Percentiles rank a stretch among this genome's conserved stretches.
These are phyloP conservation scores for Monosporascus cannonballus DNA, from an alignment of 2,329 filamentous ascomycete genomes.

Conservation along the genomic window DNA sequence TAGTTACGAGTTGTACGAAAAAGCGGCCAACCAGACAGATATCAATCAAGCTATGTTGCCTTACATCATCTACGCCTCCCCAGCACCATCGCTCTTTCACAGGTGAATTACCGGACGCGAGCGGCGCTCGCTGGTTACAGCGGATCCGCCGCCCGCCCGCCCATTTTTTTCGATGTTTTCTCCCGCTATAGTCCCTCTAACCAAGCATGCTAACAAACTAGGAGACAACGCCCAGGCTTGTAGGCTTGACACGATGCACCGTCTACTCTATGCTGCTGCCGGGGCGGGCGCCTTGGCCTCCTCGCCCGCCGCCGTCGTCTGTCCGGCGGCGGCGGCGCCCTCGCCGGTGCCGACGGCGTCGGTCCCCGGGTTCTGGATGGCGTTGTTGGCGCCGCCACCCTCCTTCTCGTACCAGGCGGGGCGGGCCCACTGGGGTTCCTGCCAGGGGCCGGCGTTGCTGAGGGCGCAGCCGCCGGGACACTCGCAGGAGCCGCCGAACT, in stretches of 20 bases:
- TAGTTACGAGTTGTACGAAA: too few relatives aligned
- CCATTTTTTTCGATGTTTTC: too few relatives aligned
- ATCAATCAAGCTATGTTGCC: too few relatives aligned
- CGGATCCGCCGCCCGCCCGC: too few relatives aligned
- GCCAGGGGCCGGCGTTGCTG: conserved; percentile 90
- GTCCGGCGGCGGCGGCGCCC: conserved; percentile 21
- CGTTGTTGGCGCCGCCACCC: conserved; percentile 20
- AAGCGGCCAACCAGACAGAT: not conserved
- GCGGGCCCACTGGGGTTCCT: conserved; percentile 60
- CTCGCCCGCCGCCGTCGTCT: conserved; percentile 17
- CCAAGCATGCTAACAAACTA: too few relatives aligned
- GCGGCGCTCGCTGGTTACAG: too few relatives aligned
- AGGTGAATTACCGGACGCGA: too few relatives aligned
- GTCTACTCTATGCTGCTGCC: conserved; percentile 19
- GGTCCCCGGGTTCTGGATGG: conserved; percentile 22
- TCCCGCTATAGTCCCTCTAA: too few relatives aligned
- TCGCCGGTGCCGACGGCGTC: conserved; percentile 25
- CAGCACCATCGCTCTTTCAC: too few relatives aligned
- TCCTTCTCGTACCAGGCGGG: conserved; percentile 59
- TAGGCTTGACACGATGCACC: not conserved
- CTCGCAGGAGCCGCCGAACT: conserved; percentile 77
- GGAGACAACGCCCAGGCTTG: too few relatives aligned
- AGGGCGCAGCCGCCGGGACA: conserved; percentile 79
- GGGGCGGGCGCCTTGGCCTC: conserved; percentile 16
- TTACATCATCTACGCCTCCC: too few relatives aligned